phyloP scores from a whole-genome alignment of 2,329 filamentous ascomycete genomes.

The Scedosporium apiospermum region DNA sequence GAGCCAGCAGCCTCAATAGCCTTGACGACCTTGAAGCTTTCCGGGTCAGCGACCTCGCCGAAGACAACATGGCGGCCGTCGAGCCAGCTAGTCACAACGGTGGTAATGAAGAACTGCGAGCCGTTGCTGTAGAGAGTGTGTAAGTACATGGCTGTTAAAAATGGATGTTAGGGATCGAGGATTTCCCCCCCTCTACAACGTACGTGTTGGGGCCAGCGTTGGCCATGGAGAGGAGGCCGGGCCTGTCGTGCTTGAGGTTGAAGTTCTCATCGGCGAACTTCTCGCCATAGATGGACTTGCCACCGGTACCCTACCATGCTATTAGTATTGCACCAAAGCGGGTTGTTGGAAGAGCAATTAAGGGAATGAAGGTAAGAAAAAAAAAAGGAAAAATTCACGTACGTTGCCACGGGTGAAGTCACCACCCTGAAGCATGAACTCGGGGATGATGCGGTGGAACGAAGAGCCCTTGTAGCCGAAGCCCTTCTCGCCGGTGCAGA shows the following conservation, averaged over 20 bases:
- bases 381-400: constrained; percentile 27
- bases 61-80: constrained; percentile 80
- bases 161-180: neutral
- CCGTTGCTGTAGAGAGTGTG: constrained; percentile 64
- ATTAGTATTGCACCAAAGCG: neutral
- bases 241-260: constrained; percentile 58
- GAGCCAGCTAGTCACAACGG: constrained; percentile 79
- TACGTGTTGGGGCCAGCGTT: constrained; percentile 92
- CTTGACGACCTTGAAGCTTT: constrained; percentile 45
- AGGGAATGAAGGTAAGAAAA: neutral
- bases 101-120: constrained; percentile 97
- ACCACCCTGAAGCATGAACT: constrained; percentile 95
- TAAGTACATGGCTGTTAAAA: constrained; percentile 18
- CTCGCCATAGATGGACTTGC: constrained; percentile 90
- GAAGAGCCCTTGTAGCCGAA: constrained; percentile 74
- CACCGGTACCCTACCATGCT: constrained; percentile 64
- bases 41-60: constrained; percentile 55
- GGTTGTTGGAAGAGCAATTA: neutral
- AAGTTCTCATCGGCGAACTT: constrained; percentile 96
- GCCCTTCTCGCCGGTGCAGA: constrained; percentile 73
- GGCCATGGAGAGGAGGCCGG: constrained; percentile 85
- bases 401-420: constrained; percentile 92
- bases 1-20: constrained; percentile 52
- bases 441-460: constrained; percentile 88
- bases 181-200: constrained; percentile 15